Conservation (phyloP, 73 alveolate genomes). For the Paramecium primaurelia region DNA sequence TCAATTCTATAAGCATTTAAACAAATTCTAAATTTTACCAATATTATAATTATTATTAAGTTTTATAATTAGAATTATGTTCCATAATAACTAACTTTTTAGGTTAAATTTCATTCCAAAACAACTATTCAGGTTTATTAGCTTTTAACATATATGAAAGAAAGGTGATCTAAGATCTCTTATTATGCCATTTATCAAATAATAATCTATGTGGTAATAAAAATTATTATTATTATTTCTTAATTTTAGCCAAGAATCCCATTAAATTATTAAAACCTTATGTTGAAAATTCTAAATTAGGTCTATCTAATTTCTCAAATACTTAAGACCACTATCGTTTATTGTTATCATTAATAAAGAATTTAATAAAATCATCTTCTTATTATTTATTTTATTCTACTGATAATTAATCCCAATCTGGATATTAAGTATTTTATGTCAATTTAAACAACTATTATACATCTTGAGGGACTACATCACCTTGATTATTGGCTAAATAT, state of each 20-base stretch:
- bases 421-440: not conserved
- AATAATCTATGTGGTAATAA: constrained; percentile 21
- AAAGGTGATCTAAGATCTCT: constrained; percentile 29
- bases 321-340: not conserved
- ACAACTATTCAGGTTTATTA: constrained; percentile 26
- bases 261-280: not conserved
- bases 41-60: not conserved
- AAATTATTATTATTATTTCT: not conserved
- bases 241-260: not conserved
- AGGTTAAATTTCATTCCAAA: constrained; percentile 57
- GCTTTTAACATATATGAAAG: constrained; percentile 35
- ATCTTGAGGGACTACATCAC: not conserved
- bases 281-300: not conserved
- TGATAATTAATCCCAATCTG: not conserved
- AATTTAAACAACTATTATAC: not conserved
- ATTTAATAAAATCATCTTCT: constrained; percentile 9
- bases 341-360: not conserved
- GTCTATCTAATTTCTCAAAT: not conserved
- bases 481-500: not conserved
- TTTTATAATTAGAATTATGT: not conserved
- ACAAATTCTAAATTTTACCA: constrained; percentile 56
- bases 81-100: constrained; percentile 31
- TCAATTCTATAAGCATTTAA: constrained; percentile 20
- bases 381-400: not conserved
- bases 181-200: constrained; percentile 50